Conservation (phyloP, 768 basidiomycete genomes). For the Leucosporidium scottii region DNA sequence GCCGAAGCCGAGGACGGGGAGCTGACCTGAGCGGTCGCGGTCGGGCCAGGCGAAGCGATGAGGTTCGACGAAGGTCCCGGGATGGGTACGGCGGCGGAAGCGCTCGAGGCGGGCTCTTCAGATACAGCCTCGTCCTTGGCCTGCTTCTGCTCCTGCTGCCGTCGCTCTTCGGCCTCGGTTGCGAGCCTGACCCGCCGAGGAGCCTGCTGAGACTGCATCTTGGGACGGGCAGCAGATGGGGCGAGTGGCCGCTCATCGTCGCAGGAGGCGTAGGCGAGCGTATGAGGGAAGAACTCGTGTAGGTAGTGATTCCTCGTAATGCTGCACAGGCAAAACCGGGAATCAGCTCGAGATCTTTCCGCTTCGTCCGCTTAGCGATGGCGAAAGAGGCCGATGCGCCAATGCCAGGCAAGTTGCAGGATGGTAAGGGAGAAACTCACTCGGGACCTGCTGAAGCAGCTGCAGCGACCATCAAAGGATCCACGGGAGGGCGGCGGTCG, state of each 20-base stretch:
- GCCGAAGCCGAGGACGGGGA: background rate
- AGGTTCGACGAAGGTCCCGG: background rate
- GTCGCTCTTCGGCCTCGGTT: constrained; percentile 17
- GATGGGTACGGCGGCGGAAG: background rate
- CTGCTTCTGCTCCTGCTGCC: constrained; percentile 5
- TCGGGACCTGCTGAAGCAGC: constrained; percentile 67
- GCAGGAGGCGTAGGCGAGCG: constrained; percentile 41
- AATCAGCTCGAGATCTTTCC: too few relatives aligned
- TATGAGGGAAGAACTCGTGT: constrained; percentile 65
- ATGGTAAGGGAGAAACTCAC: background rate
- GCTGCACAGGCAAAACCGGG: constrained; percentile 12
- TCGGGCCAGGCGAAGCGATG: background rate
- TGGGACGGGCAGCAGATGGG: constrained; percentile 5
- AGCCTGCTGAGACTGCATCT: constrained; percentile 34
- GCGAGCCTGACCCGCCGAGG: constrained; percentile 33
- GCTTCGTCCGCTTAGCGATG: too few relatives aligned
- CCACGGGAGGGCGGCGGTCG: constrained; percentile 43
- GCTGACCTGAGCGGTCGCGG: background rate
- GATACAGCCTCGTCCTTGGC: background rate
- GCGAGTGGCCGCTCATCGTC: constrained; percentile 18
- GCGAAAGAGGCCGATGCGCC: background rate
- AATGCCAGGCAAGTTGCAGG: background rate
- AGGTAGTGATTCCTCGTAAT: constrained; percentile 79
- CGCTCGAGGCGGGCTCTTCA: background rate
- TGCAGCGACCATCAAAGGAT: constrained; percentile 70